These are phyloP conservation scores for Colletotrichum liriopes DNA, from an alignment of 2,329 filamentous ascomycete species.

Conservation along the genomic window DNA sequence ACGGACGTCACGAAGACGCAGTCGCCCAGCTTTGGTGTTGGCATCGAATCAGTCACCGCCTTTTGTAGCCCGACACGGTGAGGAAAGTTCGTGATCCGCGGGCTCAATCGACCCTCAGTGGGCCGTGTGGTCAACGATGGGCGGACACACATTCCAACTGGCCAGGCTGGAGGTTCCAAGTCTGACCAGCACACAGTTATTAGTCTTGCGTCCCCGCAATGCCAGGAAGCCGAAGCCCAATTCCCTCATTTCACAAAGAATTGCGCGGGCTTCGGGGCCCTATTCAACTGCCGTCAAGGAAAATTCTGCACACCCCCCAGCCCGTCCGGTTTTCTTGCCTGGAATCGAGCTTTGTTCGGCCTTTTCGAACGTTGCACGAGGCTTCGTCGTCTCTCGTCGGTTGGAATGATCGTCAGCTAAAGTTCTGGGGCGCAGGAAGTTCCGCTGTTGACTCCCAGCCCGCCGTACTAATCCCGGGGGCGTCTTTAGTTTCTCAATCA, in stretches of 20 bases:
- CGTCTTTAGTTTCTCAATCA: not conserved
- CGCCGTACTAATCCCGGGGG: not conserved
- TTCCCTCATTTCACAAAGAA: not conserved
- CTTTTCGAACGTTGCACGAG: not conserved
- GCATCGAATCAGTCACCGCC: constrained; percentile 33
- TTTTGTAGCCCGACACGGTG: constrained; percentile 15
- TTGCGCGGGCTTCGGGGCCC: not conserved
- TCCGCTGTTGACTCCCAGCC: not conserved
- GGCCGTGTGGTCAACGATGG: not conserved
- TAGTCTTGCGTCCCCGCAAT: not conserved
- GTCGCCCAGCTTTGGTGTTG: not conserved
- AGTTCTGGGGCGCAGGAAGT: constrained; percentile 33
- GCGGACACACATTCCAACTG: not conserved
- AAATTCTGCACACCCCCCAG: not conserved
- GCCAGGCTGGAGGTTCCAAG: not conserved
- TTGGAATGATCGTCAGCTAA: constrained; percentile 27
- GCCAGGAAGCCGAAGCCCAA: not conserved
- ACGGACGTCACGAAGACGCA: not conserved
- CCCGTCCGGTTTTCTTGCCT: not conserved
- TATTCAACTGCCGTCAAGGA: not conserved
- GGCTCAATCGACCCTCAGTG: constrained; percentile 7
- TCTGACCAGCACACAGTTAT: not conserved
- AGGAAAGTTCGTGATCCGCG: constrained; percentile 31
- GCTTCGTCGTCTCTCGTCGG: not conserved
- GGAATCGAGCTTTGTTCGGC: not conserved